Percentiles rank a stretch among this genome's conserved stretches.
These are phyloP conservation scores for Halophytophthora batemanensis DNA, from an alignment of 352 stramenopile species.

Conservation along the genomic window DNA sequence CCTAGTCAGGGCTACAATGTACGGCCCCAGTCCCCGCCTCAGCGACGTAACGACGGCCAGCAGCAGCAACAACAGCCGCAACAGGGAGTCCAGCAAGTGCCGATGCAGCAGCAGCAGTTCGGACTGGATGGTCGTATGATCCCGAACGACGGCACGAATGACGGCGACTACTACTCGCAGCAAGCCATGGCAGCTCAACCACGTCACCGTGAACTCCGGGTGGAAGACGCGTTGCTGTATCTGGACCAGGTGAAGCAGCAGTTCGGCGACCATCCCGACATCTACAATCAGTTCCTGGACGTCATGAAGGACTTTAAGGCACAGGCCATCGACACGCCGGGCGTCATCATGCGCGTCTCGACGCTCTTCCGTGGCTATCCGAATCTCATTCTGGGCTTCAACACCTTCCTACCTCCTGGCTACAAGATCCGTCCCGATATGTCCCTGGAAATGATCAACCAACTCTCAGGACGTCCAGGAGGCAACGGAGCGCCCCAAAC, in stretches of 20 bases:
- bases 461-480: slow-evolving; percentile 42
- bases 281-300: slow-evolving; percentile 99
- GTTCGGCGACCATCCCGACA: slow-evolving; percentile 98
- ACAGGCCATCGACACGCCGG: slow-evolving; percentile 98
- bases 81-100: slow-evolving; percentile 14
- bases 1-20: slow-evolving; percentile 31
- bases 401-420: slow-evolving; percentile 97
- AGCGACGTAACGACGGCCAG: slow-evolving; percentile 28
- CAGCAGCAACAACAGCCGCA: slow-evolving; percentile 36
- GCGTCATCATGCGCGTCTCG: slow-evolving; percentile 98
- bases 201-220: slow-evolving; percentile 77
- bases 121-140: slow-evolving; percentile 54
- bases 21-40: slow-evolving; percentile 40
- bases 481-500: slow-evolving; percentile 14
- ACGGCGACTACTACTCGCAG: slow-evolving; percentile 39
- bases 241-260: slow-evolving; percentile 99
- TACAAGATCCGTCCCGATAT: slow-evolving; percentile 87
- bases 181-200: slow-evolving; percentile 22
- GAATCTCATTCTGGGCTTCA: slow-evolving; percentile 98
- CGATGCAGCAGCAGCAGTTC: slow-evolving; percentile 38
- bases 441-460: slow-evolving; percentile 76
- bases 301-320: slow-evolving; percentile 99
- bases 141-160: slow-evolving; percentile 31
- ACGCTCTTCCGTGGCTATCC: slow-evolving; percentile 98
- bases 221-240: slow-evolving; percentile 99